Evolutionary conservation across 441 rosid genomes (phyloP), one percentile per base, ranked within the genome.

Genomic region (Gossypium schwendimanii): DNA sequence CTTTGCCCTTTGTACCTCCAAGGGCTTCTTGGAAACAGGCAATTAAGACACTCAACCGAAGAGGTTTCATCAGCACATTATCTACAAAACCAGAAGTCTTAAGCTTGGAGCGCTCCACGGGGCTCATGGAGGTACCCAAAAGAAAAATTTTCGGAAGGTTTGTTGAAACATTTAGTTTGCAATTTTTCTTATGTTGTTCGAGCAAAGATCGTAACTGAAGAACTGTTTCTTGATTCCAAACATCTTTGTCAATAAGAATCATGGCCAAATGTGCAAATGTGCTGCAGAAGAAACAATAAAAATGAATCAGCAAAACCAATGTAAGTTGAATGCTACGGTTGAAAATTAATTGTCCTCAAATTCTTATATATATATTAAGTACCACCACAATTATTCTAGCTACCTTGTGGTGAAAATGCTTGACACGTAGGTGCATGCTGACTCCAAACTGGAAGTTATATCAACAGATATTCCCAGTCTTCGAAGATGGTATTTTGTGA

Each of bases 231-330:
- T 81, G 80, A 70, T 86, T 78, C 97, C 97, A 95, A 8, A 76
- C 83, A 60, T 95, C 97, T 85, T 85, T 82, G 80, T 93, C 98
- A 1, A 93, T 76, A 57, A 95, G 85, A 78, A 95, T 74, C 88
- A 93, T 71, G 36, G 78, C 78, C 73, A 85, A 74, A 71, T 81
- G 73, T 55, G 70, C 84, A 80, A 75, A 70, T 60, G 47, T 69
- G 60, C 97, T 88, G 89, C 64, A 52, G 57, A 73, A 64, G 36
- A 68, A 74, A 58, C 53, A 74, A 45, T 20, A 58, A 76, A 18
- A 55, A 69, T 39, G 50, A 55, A 50, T 74, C 73, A 73, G 63
- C 53, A 63, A 58, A 57, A 59, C 58, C 47, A 68, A 50, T 28
- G 26, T 6, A 33, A 68, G 49, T 33, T 53, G 15, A 53, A 28